Base-by-base conservation (phyloP, 306 rosid species). In the Fragaria vesca region DNA sequence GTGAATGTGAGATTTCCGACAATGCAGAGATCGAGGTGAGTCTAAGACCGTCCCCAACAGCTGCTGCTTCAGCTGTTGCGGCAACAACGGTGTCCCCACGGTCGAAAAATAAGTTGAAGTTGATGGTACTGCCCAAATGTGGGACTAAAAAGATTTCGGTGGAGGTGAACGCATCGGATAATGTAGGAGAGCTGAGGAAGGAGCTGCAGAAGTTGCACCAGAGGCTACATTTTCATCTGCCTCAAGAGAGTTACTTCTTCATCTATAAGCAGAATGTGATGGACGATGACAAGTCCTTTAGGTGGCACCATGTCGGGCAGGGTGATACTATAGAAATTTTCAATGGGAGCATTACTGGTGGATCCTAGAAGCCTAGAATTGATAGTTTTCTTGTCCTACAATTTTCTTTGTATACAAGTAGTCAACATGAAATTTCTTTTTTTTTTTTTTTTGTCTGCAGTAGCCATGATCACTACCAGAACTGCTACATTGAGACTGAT, bases 301-400 rank as follows among this genome's bases (percentile, higher is more conserved):
- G 91, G 6, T 88, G 93, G 98, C 96, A 94, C 80, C 85, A 82
- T 10, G 96, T 94, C 16, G 45, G 18, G 0, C 88, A 86, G 0
- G 96, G 95, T 13, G 95, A 90, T 10, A 90, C 88, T 69, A 89
- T 92, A 73, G 98, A 92, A 67, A 87, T 89, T 54, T 94, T 94
- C 80, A 88, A 87, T 65, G 98, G 97, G 4, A 87, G 87, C 48
- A 75, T 93, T 24, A 81, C 86, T 0, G 94, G 92, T 34, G 91
- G 91, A 34, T 86, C 89, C 4, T 88, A 58, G 81, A 20, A 32
- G 68, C 11, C n/a, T 32, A 60, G 66, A 60, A 60, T 3, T 26
- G 13, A 32, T 21, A 8, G 30, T 38, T 38, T 38, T 38, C 6
- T 38, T 38, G 42, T 38, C 42, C 42, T 38, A 5, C 6, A 21